Conservation (phyloP, 2,329 filamentous ascomycete genomes). For the Colletotrichum sp. region DNA sequence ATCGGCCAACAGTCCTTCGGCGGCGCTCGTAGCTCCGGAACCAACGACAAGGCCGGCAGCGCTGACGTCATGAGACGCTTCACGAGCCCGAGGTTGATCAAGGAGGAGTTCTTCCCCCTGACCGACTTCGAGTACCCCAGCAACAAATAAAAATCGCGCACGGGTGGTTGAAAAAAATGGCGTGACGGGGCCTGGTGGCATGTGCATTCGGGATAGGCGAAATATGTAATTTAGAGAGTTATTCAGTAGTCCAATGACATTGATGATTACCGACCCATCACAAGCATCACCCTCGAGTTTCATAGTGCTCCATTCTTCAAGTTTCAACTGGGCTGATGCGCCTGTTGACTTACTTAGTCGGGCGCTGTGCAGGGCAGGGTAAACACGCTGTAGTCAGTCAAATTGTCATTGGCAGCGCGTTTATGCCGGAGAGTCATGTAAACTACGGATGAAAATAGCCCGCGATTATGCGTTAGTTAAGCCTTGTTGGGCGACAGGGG, state of each 20-base stretch:
- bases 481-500: neutral
- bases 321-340: neutral
- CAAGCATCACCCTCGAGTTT: neutral
- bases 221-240: neutral
- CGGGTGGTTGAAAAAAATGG: neutral
- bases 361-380: neutral
- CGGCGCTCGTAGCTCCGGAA: constrained; percentile 56
- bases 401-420: neutral
- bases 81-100: constrained; percentile 56
- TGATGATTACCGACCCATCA: neutral
- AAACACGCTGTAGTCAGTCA: neutral
- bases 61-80: constrained; percentile 54
- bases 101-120: constrained; percentile 47
- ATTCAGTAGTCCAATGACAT: neutral
- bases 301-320: neutral
- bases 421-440: neutral
- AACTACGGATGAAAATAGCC: neutral
- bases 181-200: neutral
- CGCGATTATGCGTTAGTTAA: neutral
- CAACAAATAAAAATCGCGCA: constrained; percentile 37
- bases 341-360: neutral
- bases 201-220: neutral
- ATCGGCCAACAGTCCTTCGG: constrained; percentile 64
- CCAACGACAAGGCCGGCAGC: constrained; percentile 63
- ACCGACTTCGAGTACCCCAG: constrained; percentile 51